Evolutionary conservation across 2,329 filamentous ascomycete species (phyloP).

Genomic region (Lachnellula hyalina): DNA sequence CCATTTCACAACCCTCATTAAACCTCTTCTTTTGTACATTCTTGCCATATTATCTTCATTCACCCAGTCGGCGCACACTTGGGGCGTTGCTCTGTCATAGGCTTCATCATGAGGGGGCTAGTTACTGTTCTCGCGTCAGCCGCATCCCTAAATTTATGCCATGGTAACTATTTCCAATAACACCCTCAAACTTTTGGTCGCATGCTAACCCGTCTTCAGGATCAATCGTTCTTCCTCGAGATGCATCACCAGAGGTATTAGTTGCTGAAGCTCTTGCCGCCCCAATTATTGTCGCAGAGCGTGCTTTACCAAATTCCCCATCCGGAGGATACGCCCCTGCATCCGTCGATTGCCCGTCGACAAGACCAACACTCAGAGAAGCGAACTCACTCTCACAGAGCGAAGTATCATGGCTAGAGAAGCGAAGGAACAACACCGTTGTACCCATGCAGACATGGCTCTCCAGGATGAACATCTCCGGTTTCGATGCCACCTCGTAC

Average conservation of each 20-base stretch:
- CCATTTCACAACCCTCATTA: background rate
- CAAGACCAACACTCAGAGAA: conserved; percentile 62
- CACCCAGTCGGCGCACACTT: background rate
- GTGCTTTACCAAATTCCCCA: conserved; percentile 31
- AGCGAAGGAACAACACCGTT: conserved; percentile 67
- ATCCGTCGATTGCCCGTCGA: conserved; percentile 61
- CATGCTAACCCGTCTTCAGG: background rate
- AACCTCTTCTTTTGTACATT: background rate
- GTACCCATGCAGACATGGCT: conserved; percentile 72
- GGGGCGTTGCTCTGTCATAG: background rate
- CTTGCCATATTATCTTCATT: background rate
- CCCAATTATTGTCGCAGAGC: conserved; percentile 17
- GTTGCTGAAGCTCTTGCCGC: conserved; percentile 23
- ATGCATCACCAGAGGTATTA: conserved; percentile 20
- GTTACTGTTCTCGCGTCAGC: background rate
- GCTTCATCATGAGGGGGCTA: background rate
- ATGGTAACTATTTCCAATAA: background rate
- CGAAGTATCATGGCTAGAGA: conserved; percentile 69
- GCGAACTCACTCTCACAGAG: conserved; percentile 58
- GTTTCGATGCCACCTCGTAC: conserved; percentile 71
- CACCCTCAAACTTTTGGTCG: background rate
- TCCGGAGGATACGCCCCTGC: conserved; percentile 68
- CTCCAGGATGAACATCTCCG: conserved; percentile 64
- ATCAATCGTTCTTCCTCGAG: conserved; percentile 17
- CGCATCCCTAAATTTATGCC: background rate